Evolutionary conservation across 2,329 filamentous ascomycete genomes (phyloP).

Genomic region (Didymellaceae sp.): DNA sequence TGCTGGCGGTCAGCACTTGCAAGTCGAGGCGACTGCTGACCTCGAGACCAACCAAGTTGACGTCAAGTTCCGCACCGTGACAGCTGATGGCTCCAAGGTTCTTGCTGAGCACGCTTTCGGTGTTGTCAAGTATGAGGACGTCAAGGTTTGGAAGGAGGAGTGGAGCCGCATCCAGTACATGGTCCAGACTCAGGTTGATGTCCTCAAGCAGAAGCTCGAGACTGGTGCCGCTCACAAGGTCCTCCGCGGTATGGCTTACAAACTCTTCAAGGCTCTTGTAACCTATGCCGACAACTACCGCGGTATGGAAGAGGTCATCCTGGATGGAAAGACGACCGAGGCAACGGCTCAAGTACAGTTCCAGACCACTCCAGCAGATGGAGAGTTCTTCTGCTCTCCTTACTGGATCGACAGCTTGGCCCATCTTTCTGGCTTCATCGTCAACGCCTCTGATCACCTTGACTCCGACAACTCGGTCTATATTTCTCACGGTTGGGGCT

Average conservation of each 20-base stretch:
- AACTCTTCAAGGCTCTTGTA: conserved; percentile 67
- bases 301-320: conserved; percentile 65
- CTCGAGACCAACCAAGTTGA: conserved; percentile 62
- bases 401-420: conserved; percentile 66
- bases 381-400: conserved; percentile 64
- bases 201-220: conserved; percentile 71
- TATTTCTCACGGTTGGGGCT: conserved; percentile 68
- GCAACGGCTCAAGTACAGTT: conserved; percentile 63
- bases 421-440: conserved; percentile 66
- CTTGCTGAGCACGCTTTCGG: conserved; percentile 68
- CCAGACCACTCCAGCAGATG: conserved; percentile 60
- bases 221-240: conserved; percentile 74
- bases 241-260: conserved; percentile 78
- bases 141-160: conserved; percentile 66
- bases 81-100: conserved; percentile 63
- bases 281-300: conserved; percentile 64
- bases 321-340: conserved; percentile 62
- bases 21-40: conserved; percentile 66
- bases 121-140: conserved; percentile 67
- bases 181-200: conserved; percentile 63
- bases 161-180: conserved; percentile 70
- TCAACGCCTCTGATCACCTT: conserved; percentile 64
- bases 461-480: conserved; percentile 66
- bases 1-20: conserved; percentile 63
- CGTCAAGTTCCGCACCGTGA: conserved; percentile 63